phyloP scores from a whole-genome alignment of 2,329 filamentous ascomycete species.

The Epichloe sylvatica region DNA sequence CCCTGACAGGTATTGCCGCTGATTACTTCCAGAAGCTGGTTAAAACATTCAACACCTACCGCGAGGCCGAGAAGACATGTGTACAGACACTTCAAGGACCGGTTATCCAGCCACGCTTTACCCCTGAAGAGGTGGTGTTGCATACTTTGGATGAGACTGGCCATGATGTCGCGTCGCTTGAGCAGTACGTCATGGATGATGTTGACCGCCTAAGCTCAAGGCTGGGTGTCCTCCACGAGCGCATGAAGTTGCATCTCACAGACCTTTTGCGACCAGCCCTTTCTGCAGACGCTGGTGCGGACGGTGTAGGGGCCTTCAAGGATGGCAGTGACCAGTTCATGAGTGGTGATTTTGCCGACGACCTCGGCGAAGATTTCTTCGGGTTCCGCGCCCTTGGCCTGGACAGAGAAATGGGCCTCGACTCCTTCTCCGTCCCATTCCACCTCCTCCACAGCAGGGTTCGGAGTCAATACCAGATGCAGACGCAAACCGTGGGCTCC shows the following conservation, averaged over 20 bases:
- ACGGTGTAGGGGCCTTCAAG: conserved; percentile 83
- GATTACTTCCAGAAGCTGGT: conserved; percentile 83
- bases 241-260: conserved; percentile 86
- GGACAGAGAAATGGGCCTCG: conserved; percentile 77
- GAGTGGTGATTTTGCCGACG: conserved; percentile 91
- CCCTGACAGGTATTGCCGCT: conserved; percentile 74
- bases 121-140: conserved; percentile 70
- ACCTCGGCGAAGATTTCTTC: conserved; percentile 97
- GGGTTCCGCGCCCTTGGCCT: conserved; percentile 92
- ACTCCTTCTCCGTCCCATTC: conserved; percentile 78
- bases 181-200: conserved; percentile 82
- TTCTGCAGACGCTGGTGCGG: conserved; percentile 55
- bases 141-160: conserved; percentile 79
- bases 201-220: conserved; percentile 74
- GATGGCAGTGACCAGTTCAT: conserved; percentile 96
- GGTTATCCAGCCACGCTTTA: conserved; percentile 52
- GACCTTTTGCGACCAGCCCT: conserved; percentile 93
- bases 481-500: conserved; percentile 48
- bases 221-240: conserved; percentile 73
- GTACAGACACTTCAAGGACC: conserved; percentile 29
- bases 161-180: conserved; percentile 65
- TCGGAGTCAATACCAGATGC: conserved; percentile 68
- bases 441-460: conserved; percentile 89
- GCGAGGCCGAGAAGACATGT: conserved; percentile 65
- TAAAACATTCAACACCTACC: conserved; percentile 66